Evolutionary conservation across 2,329 filamentous ascomycete genomes (phyloP).

Genomic region (Hymenoscyphus fraxineus): DNA sequence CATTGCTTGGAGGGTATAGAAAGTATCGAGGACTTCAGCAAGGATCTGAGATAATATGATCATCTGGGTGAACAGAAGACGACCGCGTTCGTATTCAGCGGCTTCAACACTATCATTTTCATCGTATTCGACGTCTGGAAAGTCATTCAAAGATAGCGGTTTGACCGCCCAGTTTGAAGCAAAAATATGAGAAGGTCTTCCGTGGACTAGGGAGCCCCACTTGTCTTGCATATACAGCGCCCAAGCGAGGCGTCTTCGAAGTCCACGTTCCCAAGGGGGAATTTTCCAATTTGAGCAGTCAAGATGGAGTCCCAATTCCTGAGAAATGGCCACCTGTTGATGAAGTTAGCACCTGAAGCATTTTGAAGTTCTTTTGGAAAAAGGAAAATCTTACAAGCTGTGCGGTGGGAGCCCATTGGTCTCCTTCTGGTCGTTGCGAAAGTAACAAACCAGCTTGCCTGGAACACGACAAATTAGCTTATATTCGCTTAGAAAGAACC

Average conservation of each 20-base stretch:
- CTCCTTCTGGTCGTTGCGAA: conserved; percentile 40
- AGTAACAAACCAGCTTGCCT: conserved; percentile 50
- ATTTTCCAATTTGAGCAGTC: conserved; percentile 61
- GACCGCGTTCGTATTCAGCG: conserved; percentile 61
- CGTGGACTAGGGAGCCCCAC: conserved; percentile 62
- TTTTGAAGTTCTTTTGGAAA: background rate
- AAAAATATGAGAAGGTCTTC: conserved; percentile 74
- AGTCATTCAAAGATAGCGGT: conserved; percentile 61
- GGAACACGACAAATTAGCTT: background rate
- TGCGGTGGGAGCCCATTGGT: conserved; percentile 37
- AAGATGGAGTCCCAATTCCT: conserved; percentile 57
- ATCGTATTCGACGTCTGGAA: conserved; percentile 67
- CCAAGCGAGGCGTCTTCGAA: conserved; percentile 62
- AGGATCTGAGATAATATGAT: conserved; percentile 71
- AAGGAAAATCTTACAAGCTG: conserved; percentile 37
- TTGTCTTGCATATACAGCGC: conserved; percentile 64
- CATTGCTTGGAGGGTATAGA: conserved; percentile 77
- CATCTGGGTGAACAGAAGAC: conserved; percentile 71
- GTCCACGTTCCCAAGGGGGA: conserved; percentile 58
- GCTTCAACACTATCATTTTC: conserved; percentile 59
- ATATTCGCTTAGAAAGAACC: background rate
- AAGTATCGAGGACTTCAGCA: conserved; percentile 76
- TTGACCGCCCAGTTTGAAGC: conserved; percentile 72
- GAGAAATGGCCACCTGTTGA: conserved; percentile 43
- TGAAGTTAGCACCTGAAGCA: no score